Conservation (phyloP, 495 filamentous ascomycete genomes). For the Glarea lozoyensis region DNA sequence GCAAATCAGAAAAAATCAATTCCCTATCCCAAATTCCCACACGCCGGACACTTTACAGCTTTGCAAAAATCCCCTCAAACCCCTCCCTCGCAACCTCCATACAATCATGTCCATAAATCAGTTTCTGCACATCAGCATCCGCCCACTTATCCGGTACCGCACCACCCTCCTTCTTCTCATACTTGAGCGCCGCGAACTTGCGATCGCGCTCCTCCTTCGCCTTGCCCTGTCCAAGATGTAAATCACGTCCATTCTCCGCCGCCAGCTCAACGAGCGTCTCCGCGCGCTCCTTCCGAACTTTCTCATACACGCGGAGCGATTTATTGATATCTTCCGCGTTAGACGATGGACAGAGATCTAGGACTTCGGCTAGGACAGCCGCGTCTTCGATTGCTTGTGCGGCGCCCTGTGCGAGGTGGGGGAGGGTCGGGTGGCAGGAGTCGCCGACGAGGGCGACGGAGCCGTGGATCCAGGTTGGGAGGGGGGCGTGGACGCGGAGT, state of each 20-base stretch:
- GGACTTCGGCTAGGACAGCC: slow-evolving; percentile 58
- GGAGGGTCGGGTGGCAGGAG: slow-evolving; percentile 71
- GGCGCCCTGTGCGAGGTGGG: slow-evolving; percentile 63
- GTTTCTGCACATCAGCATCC: slow-evolving; percentile 56
- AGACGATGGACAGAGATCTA: slow-evolving; percentile 44
- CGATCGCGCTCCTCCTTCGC: slow-evolving; percentile 69
- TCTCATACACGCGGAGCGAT: slow-evolving; percentile 63
- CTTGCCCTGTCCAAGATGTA: slow-evolving; percentile 68
- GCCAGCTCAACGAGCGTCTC: slow-evolving; percentile 63
- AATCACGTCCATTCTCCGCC: slow-evolving; percentile 51
- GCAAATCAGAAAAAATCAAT: no score
- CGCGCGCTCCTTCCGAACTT: slow-evolving; percentile 60
- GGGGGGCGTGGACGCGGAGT: slow-evolving; percentile 57
- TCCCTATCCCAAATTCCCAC: no score
- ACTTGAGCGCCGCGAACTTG: slow-evolving; percentile 55
- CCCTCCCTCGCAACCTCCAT: slow-evolving; percentile 10
- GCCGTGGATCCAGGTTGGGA: slow-evolving; percentile 62
- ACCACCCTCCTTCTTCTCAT: slow-evolving; percentile 38
- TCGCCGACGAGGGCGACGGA: slow-evolving; percentile 66
- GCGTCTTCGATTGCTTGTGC: slow-evolving; percentile 82
- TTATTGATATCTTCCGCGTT: slow-evolving; percentile 49
- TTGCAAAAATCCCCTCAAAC: slow-evolving; percentile 12
- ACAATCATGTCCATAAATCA: slow-evolving; percentile 54
- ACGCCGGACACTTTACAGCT: no score
- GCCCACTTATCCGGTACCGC: slow-evolving; percentile 71